Percentiles rank a stretch among this genome's conserved stretches.
Evolutionary conservation across 768 basidiomycete genomes (phyloP).

Genomic region (Lepiota venenata): DNA sequence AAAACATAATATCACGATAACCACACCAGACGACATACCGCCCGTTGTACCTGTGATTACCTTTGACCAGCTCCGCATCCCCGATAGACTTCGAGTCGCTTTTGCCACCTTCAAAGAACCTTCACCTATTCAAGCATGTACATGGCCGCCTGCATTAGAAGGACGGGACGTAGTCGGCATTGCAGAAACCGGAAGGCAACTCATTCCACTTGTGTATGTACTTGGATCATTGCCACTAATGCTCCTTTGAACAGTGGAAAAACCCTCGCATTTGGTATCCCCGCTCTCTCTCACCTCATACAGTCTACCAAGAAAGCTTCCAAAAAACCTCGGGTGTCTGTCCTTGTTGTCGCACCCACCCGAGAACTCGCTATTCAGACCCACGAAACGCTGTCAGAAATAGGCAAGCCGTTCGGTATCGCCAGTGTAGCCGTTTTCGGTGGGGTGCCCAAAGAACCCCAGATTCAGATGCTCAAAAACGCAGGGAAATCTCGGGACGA

Average conservation of each 20-base stretch:
- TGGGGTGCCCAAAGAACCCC: conserved; percentile 88
- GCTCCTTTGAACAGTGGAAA: conserved; percentile 63
- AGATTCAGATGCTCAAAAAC: conserved; percentile 66
- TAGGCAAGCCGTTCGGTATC: conserved; percentile 75
- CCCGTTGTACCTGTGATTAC: conserved; percentile 63
- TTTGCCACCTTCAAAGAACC: conserved; percentile 79
- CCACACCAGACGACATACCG: conserved; percentile 42
- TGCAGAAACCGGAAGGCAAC: conserved; percentile 89
- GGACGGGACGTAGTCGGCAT: conserved; percentile 92
- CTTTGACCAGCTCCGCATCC: conserved; percentile 71
- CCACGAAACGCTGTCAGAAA: conserved; percentile 71
- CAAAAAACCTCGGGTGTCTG: conserved; percentile 41
- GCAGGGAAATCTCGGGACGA: conserved; percentile 45
- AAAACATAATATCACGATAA: conserved; percentile 73
- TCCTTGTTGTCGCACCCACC: conserved; percentile 89
- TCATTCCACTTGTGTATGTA: neutral
- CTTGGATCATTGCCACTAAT: neutral
- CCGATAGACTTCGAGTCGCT: conserved; percentile 54
- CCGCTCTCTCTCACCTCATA: conserved; percentile 72
- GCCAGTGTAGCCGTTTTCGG: conserved; percentile 89
- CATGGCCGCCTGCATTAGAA: conserved; percentile 85
- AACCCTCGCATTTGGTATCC: conserved; percentile 94
- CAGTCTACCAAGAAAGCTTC: conserved; percentile 28
- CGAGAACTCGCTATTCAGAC: conserved; percentile 96
- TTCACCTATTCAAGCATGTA: conserved; percentile 93